Base-by-base conservation (phyloP, 169 alveolate genomes). In the Plasmodium sp. region DNA sequence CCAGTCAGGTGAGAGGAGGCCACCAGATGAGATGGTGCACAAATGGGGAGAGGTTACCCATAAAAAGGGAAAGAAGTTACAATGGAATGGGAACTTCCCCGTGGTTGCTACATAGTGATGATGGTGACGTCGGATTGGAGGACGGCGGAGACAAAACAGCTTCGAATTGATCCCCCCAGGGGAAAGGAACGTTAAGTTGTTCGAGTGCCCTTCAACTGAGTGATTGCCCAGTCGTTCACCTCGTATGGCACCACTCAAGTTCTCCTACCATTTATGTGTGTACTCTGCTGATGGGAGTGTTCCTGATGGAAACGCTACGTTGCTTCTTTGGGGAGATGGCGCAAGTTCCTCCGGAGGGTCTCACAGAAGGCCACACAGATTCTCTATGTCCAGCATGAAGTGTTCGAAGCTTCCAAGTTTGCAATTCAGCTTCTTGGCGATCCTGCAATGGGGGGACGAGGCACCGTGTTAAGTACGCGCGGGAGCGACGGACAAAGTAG, bases 331-430 rank as follows among this genome's bases (percentile, higher is more conserved):
- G 7, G 12, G 62, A 2, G 7, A 48, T 0, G n/a, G 4, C 58
- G 58, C 58, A 51, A 51, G 16, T 51, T 51, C 22, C 1, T 51
- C 62, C 62, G 43, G 5, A 51, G 73, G 33, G 6, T 58, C 27
- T 82, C 48, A 86, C 45, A 86, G 54, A 77, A 86, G 81, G 54
- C 88, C 67, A 10, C 94, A 86, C 86, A 86, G 43, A 79, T 86
- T 86, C 16, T 86, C 94, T 51, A 86, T 77, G 51, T 86, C 94
- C 48, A 86, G 16, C 34, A 86, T 34, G 31, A 86, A 86, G 81
- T 79, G 79, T 36, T 86, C 88, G 43, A 86, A 86, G 81, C 71
- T 86, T 45, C 94, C 94, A 71, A 86, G 81, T 31, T 86, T 86
- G 67, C 94, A 86, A 48, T 86, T 86, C 14, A 86, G 22, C 62